Conservation (phyloP, 768 basidiomycete genomes). For the Collybia sordida region DNA sequence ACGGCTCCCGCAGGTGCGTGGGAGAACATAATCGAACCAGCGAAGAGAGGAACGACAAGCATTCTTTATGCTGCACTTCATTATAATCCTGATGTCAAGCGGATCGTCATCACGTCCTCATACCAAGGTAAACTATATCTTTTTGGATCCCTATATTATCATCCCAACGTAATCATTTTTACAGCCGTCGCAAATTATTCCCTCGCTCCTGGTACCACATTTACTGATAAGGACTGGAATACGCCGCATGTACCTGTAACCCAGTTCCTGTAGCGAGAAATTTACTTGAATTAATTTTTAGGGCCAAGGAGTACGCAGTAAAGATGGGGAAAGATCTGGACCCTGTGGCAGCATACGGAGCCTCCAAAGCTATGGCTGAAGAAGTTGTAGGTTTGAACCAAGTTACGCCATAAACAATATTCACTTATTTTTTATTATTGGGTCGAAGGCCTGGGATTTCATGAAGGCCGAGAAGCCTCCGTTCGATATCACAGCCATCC, state of each 20-base stretch:
- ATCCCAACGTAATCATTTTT: too few relatives aligned
- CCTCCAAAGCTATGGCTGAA: neutral
- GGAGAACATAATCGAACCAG: conserved; percentile 7
- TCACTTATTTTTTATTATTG: neutral
- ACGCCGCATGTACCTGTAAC: neutral
- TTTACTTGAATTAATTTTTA: neutral
- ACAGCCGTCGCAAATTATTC: neutral
- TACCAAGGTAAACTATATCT: neutral
- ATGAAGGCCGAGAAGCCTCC: neutral
- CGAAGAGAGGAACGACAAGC: neutral
- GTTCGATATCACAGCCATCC: neutral
- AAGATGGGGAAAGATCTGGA: neutral
- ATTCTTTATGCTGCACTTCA: neutral
- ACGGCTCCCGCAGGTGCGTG: conserved; percentile 2
- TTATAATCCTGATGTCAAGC: neutral
- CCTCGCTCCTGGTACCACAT: neutral
- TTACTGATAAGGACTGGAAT: conserved; percentile 7
- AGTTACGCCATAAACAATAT: too few relatives aligned
- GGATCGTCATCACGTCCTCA: conserved; percentile 6
- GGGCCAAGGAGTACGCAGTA: neutral
- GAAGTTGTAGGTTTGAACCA: neutral
- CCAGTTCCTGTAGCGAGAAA: neutral
- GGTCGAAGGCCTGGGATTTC: conserved; percentile 3
- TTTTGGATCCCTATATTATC: neutral
- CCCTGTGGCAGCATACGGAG: neutral